Evolutionary conservation across 208 protist genomes (phyloP).

Genomic region (Wallacemonas sp.): DNA sequence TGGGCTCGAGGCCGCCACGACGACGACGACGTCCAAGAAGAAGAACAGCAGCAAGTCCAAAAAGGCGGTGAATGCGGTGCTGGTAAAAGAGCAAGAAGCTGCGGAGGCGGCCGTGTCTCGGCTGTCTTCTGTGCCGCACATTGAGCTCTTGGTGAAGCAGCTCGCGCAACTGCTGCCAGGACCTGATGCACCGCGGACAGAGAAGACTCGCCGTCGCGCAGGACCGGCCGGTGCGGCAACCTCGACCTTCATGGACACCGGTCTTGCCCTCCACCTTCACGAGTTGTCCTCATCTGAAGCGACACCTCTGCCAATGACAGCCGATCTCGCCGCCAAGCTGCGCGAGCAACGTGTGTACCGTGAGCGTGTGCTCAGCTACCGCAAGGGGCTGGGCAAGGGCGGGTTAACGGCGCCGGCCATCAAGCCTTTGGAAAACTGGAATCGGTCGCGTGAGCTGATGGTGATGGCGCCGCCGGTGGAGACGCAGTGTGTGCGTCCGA

Average conservation of each 20-base stretch:
- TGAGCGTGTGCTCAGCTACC: conserved; percentile 38
- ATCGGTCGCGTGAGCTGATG: conserved; percentile 63
- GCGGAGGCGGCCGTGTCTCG: not conserved
- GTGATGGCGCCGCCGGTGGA: conserved; percentile 46
- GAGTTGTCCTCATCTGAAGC: not conserved
- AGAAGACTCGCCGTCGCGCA: not conserved
- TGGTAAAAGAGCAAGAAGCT: not conserved
- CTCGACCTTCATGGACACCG: conserved; percentile 8
- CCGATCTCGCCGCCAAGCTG: conserved; percentile 42
- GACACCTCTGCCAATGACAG: conserved; percentile 6
- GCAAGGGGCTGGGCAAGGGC: conserved; percentile 61
- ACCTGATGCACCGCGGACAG: not conserved
- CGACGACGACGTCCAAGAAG: not conserved
- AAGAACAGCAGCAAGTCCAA: not conserved
- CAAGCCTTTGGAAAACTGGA: conserved; percentile 65
- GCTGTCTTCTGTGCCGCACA: not conserved
- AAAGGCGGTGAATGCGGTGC: not conserved
- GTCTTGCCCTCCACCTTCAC: conserved; percentile 7
- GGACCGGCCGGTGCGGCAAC: not conserved
- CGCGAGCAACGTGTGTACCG: conserved; percentile 52
- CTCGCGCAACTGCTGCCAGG: not conserved
- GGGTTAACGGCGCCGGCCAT: conserved; percentile 42
- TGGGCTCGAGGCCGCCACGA: not conserved
- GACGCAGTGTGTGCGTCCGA: conserved; percentile 48
- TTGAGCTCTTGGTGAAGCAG: conserved; percentile 7